Conservation (phyloP, 2,329 filamentous ascomycete species). For the Xylaria sp. region DNA sequence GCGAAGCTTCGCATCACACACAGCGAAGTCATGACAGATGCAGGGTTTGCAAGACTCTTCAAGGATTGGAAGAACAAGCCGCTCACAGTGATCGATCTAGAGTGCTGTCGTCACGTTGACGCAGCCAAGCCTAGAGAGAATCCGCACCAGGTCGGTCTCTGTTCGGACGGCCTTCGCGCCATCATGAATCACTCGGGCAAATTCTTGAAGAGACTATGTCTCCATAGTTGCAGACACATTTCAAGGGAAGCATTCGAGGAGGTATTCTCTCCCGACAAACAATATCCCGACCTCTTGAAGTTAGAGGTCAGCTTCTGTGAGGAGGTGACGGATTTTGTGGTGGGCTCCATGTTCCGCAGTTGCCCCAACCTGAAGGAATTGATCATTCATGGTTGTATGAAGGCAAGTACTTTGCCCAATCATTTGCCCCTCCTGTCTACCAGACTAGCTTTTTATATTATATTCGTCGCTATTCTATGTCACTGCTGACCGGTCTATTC, state of each 20-base stretch:
- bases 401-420: conserved; percentile 47
- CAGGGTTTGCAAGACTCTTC: conserved; percentile 74
- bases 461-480: background rate
- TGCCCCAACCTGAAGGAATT: conserved; percentile 64
- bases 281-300: conserved; percentile 69
- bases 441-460: too few species aligned
- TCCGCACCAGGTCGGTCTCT: conserved; percentile 70
- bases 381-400: conserved; percentile 69
- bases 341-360: conserved; percentile 64
- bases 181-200: conserved; percentile 82
- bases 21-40: conserved; percentile 75
- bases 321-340: conserved; percentile 65
- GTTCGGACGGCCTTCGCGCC: conserved; percentile 73
- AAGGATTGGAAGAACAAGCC: conserved; percentile 73
- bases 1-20: conserved; percentile 80
- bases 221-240: conserved; percentile 87
- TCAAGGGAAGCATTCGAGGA: conserved; percentile 70
- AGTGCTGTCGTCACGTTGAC: conserved; percentile 77
- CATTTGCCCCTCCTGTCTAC: background rate
- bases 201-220: conserved; percentile 67
- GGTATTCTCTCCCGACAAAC: conserved; percentile 64
- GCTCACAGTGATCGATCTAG: conserved; percentile 72
- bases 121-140: conserved; percentile 68
- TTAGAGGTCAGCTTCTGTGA: conserved; percentile 80
- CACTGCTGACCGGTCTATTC: conserved; percentile 14